Base-by-base conservation (phyloP, 148 eudicot species). In the Spergularia bocconei region DNA sequence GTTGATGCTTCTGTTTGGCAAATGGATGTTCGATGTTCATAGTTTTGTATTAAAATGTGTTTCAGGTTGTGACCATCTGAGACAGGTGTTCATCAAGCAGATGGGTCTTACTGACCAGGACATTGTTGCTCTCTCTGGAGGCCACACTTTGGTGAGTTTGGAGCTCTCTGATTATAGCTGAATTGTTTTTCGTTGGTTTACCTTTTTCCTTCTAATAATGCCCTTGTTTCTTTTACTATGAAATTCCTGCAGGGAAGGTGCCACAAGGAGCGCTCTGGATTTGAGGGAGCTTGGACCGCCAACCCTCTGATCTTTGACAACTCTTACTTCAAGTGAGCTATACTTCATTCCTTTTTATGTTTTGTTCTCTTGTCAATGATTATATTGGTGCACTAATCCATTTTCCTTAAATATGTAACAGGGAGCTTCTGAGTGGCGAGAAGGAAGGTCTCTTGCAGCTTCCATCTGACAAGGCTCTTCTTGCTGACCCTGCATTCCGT, bases 221-320 rank as follows among this genome's bases (percentile, higher is more conserved):
- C 6, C 14, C 60, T 4, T 2, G 0, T 59, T 7, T 0, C 38
- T 66, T n/a, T 17, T 17, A 7, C 15, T 39, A 6, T 33, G 39
- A 39, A 25, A 71, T 23, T 25, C 10, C 36, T 67, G 20, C 84
- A 94, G 98, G 98, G 98, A 76, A 89, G 96, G 69, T 88, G 93
- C 89, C 98, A 94, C 90, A 91, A 90, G 92, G 98, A 94, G 66
- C 93, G 98, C 39, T 94, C 98, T 55, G 98, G 98, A 29, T 94
- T 91, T 77, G 98, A 94, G 78, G 98, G 98, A 65, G 75, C 98
- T 2, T 94, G 98, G 98, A 94, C 98, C 33, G 0, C 85, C 70
- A 94, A 94, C 77, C 98, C 98, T 52, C 85, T 91, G 67, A 88
- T 91, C 74, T 94, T 94, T 36, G 96, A 94, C 80, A 94, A 91